Percentiles rank a stretch among this genome's conserved stretches.
phyloP scores from a whole-genome alignment of 768 basidiomycete genomes.

The Kwoniella sp. region DNA sequence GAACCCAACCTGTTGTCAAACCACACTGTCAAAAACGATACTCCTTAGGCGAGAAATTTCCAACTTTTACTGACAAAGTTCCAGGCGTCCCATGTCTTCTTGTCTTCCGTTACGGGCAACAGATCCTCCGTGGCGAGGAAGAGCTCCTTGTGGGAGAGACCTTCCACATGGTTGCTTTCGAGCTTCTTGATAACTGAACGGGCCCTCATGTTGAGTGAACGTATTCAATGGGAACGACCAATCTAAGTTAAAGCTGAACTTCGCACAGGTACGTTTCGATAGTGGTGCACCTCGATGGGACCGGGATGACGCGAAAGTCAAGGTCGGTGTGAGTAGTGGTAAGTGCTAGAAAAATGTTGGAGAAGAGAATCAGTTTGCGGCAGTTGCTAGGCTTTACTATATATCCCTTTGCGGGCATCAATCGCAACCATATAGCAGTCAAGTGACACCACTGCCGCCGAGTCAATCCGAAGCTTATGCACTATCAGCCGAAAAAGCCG shows the following conservation, averaged over 20 bases:
- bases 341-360: too few relatives aligned
- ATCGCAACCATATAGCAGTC: not conserved
- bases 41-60: not conserved
- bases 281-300: too few relatives aligned
- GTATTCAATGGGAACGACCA: not conserved
- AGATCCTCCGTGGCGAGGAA: slow-evolving; percentile 72
- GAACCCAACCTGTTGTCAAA: slow-evolving; percentile 56
- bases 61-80: slow-evolving; percentile 70
- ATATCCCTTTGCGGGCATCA: not conserved
- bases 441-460: not conserved
- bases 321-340: too few relatives aligned
- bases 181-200: slow-evolving; percentile 38
- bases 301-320: too few relatives aligned
- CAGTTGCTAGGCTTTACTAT: not conserved
- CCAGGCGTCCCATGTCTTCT: slow-evolving; percentile 67
- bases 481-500: not conserved
- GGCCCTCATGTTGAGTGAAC: slow-evolving; percentile 12
- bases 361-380: too few relatives aligned
- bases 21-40: too few relatives aligned
- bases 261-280: too few relatives aligned
- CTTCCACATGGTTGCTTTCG: slow-evolving; percentile 64
- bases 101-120: slow-evolving; percentile 66
- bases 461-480: not conserved
- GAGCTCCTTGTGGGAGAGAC: slow-evolving; percentile 62
- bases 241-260: too few relatives aligned